Percentiles rank a stretch among this genome's conserved stretches.
Conservation (phyloP, 2,329 filamentous ascomycete species). For the Cercospora berteroae region DNA sequence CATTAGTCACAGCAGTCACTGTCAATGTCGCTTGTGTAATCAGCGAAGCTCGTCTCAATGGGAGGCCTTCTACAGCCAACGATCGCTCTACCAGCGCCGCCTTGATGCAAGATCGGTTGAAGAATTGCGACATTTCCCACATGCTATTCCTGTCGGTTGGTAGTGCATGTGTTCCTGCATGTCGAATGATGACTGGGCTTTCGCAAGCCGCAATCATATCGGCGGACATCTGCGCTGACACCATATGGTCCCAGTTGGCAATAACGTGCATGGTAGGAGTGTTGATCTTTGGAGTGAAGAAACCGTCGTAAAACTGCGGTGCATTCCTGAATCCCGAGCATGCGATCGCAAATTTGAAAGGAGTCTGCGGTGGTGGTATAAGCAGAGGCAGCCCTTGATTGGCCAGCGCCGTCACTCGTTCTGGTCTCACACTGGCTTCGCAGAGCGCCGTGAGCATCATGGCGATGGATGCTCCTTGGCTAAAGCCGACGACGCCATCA, state of each 20-base stretch:
- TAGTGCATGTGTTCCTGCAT: constrained; percentile 20
- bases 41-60: not conserved
- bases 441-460: constrained; percentile 32
- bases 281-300: constrained; percentile 22
- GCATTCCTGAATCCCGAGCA: constrained; percentile 23
- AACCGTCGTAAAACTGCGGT: constrained; percentile 23
- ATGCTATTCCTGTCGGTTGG: constrained; percentile 19
- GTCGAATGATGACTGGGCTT: constrained; percentile 13
- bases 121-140: constrained; percentile 19
- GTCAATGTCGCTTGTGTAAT: constrained; percentile 7
- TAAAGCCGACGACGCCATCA: constrained; percentile 24
- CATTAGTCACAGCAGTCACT: constrained; percentile 9
- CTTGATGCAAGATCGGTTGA: constrained; percentile 14
- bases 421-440: constrained; percentile 19
- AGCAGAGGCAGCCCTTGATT: constrained; percentile 17
- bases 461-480: constrained; percentile 22
- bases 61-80: not conserved
- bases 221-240: constrained; percentile 16
- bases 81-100: constrained; percentile 1
- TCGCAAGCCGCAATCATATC: constrained; percentile 17
- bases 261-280: constrained; percentile 21
- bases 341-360: constrained; percentile 25
- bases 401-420: constrained; percentile 16
- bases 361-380: constrained; percentile 24
- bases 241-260: constrained; percentile 24